phyloP scores from a whole-genome alignment of 2,329 filamentous ascomycete species.

The Alternaria gaisen region DNA sequence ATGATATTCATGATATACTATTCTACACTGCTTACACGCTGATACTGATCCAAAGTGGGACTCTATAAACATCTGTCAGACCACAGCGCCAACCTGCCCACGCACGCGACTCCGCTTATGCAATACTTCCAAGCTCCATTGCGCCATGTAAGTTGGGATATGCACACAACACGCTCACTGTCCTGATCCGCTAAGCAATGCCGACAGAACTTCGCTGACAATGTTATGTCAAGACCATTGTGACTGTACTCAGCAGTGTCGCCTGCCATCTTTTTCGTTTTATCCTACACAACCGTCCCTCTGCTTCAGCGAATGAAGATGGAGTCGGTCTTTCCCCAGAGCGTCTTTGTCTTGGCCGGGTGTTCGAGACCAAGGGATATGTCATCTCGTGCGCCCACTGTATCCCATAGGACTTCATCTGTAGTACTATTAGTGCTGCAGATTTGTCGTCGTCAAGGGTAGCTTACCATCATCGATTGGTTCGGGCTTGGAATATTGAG shows the following conservation, averaged over 20 bases:
- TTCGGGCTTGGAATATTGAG: conserved; percentile 76
- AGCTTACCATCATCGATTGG: conserved; percentile 87
- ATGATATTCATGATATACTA: conserved; percentile 9
- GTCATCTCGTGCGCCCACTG: conserved; percentile 50
- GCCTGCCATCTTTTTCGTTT: background rate
- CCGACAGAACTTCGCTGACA: conserved; percentile 13
- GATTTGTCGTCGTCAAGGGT: background rate
- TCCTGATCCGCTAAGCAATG: conserved; percentile 9
- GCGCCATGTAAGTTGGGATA: conserved; percentile 12
- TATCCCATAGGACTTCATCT: conserved; percentile 59
- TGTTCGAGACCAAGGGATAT: conserved; percentile 66
- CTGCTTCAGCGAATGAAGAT: conserved; percentile 65
- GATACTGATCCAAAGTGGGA: conserved; percentile 8
- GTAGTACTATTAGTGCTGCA: conserved; percentile 20
- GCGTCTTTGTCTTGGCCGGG: conserved; percentile 67
- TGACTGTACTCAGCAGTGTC: background rate
- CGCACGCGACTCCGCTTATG: conserved; percentile 16
- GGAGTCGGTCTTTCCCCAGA: conserved; percentile 68
- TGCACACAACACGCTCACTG: conserved; percentile 6
- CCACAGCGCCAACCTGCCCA: conserved; percentile 9
- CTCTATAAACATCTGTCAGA: conserved; percentile 8
- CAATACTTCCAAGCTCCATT: conserved; percentile 17
- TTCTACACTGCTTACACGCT: conserved; percentile 15
- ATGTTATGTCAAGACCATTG: background rate
- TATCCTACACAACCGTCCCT: conserved; percentile 35